These are phyloP conservation scores for Globisporangium acanthophoron DNA, from an alignment of 352 stramenopile genomes.

Conservation along the genomic window DNA sequence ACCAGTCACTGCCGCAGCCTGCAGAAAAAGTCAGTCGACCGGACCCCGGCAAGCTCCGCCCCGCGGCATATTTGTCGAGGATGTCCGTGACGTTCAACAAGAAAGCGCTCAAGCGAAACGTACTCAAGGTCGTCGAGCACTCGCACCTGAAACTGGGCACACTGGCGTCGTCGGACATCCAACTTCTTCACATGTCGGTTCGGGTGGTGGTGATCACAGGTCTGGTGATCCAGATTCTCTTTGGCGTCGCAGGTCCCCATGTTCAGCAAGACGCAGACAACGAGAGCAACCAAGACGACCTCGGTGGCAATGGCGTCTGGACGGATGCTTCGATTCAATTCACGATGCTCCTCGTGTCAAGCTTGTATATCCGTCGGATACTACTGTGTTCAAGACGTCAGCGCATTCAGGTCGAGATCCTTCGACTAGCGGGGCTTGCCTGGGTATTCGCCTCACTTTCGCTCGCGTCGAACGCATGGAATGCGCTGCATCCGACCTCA, in stretches of 20 bases:
- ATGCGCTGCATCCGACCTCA: slow-evolving; percentile 5
- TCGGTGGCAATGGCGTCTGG: slow-evolving; percentile 9
- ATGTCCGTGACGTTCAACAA: slow-evolving; percentile 18
- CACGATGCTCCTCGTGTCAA: slow-evolving; percentile 8
- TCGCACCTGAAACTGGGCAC: slow-evolving; percentile 26
- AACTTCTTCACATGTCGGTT: slow-evolving; percentile 12
- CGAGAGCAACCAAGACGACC: slow-evolving; percentile 8
- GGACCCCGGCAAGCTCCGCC: too few species aligned
- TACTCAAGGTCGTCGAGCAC: slow-evolving; percentile 9
- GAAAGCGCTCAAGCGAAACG: slow-evolving; percentile 24
- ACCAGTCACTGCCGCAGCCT: background rate
- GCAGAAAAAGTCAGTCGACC: background rate
- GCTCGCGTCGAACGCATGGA: slow-evolving; percentile 16
- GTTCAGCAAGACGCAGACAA: background rate
- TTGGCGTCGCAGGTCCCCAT: slow-evolving; percentile 4
- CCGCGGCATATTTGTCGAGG: background rate
- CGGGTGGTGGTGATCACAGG: slow-evolving; percentile 13
- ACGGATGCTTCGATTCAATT: slow-evolving; percentile 6
- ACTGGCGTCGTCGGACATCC: slow-evolving; percentile 19
- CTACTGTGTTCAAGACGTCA: slow-evolving; percentile 11
- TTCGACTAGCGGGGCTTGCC: slow-evolving; percentile 6
- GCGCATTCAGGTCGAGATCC: slow-evolving; percentile 19
- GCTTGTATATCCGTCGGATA: slow-evolving; percentile 19
- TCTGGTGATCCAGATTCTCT: slow-evolving; percentile 9
- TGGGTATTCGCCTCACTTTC: slow-evolving; percentile 16